phyloP scores from a whole-genome alignment of 148 eudicot genomes.

The Simmondsia chinensis region DNA sequence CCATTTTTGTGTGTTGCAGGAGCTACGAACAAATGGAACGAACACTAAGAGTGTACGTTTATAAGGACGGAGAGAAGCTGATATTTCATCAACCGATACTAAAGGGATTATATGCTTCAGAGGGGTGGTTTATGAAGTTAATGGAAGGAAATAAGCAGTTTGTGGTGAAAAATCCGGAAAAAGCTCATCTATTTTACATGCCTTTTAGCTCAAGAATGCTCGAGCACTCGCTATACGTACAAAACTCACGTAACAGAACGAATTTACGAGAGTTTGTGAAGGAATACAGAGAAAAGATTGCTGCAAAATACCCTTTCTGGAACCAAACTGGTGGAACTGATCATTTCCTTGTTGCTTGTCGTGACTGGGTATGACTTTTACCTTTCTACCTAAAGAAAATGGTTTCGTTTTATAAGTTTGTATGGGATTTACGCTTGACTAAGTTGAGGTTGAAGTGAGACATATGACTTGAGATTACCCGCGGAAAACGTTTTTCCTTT shows the following conservation, averaged over 20 bases:
- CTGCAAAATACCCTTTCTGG: constrained; percentile 76
- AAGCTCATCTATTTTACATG: constrained; percentile 83
- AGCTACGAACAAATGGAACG: constrained; percentile 91
- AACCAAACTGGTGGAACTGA: constrained; percentile 85
- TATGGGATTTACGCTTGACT: too few relatives aligned
- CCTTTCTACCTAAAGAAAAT: too few relatives aligned
- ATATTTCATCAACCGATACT: constrained; percentile 90
- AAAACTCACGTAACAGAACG: constrained; percentile 51
- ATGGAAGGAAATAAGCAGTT: constrained; percentile 69
- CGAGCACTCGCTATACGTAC: constrained; percentile 45
- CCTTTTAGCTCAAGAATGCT: constrained; percentile 84
- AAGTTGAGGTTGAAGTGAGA: too few relatives aligned
- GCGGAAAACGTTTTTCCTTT: too few relatives aligned
- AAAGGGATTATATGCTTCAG: constrained; percentile 87
- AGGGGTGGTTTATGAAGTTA: constrained; percentile 97
- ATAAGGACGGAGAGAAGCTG: constrained; percentile 75
- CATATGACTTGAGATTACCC: too few relatives aligned
- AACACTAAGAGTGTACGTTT: constrained; percentile 59
- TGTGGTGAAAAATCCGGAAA: constrained; percentile 51
- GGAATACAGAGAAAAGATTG: constrained; percentile 49
- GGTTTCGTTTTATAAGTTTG: too few relatives aligned
- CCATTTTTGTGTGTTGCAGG: constrained; percentile 28
- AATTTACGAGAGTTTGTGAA: constrained; percentile 46
- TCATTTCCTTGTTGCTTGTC: constrained; percentile 92
- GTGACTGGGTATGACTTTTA: constrained; percentile 67